Evolutionary conservation across 768 basidiomycete genomes (phyloP).

Genomic region (Termitomyces sp.): DNA sequence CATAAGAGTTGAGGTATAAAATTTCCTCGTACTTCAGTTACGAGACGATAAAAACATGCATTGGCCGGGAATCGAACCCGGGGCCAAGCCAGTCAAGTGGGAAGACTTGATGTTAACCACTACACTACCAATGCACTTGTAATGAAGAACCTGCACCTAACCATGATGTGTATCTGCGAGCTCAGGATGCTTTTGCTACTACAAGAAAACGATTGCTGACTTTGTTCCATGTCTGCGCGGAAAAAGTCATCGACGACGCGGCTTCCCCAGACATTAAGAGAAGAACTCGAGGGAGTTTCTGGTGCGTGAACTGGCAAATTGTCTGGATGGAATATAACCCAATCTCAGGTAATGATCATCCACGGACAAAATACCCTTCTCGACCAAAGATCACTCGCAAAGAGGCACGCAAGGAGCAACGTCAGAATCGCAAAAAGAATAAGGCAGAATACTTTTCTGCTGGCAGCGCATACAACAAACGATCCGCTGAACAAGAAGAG

Average conservation of each 20-base stretch:
- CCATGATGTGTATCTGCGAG: background rate
- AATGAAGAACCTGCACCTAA: fast-evolving
- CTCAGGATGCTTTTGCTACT: background rate
- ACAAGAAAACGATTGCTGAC: background rate
- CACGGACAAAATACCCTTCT: conserved; percentile 17
- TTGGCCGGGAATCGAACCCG: conserved; percentile 56
- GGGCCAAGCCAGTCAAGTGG: conserved; percentile 51
- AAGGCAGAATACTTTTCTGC: conserved; percentile 60
- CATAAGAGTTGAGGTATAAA: too few species aligned
- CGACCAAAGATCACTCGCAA: conserved; percentile 45
- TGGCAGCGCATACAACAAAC: conserved; percentile 24
- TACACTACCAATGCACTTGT: conserved; percentile 59
- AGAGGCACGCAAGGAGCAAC: conserved; percentile 62
- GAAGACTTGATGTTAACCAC: conserved; percentile 89
- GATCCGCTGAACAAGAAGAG: conserved; percentile 46
- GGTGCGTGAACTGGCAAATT: conserved; percentile 12
- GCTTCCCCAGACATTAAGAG: conserved; percentile 32
- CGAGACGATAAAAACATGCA: conserved; percentile 24
- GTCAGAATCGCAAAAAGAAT: conserved; percentile 57
- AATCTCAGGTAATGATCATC: conserved; percentile 21
- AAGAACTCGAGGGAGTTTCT: conserved; percentile 25
- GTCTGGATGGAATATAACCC: background rate
- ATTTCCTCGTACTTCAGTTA: too few species aligned
- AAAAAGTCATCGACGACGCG: conserved; percentile 40
- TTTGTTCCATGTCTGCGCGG: conserved; percentile 18